Conservation (phyloP, 169 alveolate species). For the Plasmodium knowlesi region DNA sequence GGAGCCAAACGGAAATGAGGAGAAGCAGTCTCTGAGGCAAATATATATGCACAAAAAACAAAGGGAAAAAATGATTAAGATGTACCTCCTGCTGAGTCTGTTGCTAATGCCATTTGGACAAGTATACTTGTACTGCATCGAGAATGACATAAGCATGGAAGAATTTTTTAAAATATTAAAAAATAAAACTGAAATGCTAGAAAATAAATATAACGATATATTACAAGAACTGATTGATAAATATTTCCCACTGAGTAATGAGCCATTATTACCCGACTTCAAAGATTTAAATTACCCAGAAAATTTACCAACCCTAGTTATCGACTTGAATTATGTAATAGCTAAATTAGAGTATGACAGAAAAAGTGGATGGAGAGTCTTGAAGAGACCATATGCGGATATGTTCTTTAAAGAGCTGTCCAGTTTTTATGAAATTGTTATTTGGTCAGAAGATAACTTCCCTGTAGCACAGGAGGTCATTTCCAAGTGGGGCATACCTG, state of each 20-base stretch:
- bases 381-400: constrained; percentile 94
- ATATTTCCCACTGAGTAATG: constrained; percentile 80
- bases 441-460: constrained; percentile 93
- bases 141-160: constrained; percentile 48
- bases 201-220: constrained; percentile 61
- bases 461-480: constrained; percentile 92
- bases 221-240: constrained; percentile 67
- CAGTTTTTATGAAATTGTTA: constrained; percentile 93
- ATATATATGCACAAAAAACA: constrained; percentile 42
- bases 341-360: constrained; percentile 90
- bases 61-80: constrained; percentile 42
- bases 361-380: constrained; percentile 90
- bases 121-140: constrained; percentile 30
- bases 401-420: constrained; percentile 88
- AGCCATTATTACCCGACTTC: constrained; percentile 91
- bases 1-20: neutral
- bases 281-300: constrained; percentile 91
- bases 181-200: constrained; percentile 36
- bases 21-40: constrained; percentile 16
- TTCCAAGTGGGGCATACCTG: constrained; percentile 92
- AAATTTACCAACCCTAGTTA: constrained; percentile 91
- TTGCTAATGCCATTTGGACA: constrained; percentile 65
- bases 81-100: constrained; percentile 62
- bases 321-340: constrained; percentile 90
- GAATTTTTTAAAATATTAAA: constrained; percentile 34